These are phyloP conservation scores for Naganishia friedmannii DNA, from an alignment of 768 basidiomycete genomes.

Conservation along the genomic window DNA sequence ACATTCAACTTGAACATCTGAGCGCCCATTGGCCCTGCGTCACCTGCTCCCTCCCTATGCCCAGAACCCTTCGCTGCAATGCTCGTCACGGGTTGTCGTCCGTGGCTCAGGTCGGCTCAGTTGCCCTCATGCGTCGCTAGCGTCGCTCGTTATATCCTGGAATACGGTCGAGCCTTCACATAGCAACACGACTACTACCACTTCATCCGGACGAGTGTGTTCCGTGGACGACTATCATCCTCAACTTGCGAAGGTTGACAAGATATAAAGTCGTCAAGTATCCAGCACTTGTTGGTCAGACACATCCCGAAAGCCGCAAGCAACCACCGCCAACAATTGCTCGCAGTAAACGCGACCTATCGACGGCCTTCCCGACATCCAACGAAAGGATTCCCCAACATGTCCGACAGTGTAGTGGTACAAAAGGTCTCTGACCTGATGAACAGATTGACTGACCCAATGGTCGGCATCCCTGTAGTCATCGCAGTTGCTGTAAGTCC, in stretches of 20 bases:
- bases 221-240: slow-evolving; percentile 12
- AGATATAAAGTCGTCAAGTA: neutral
- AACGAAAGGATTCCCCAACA: neutral
- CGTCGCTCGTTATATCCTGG: neutral
- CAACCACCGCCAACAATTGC: neutral
- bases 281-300: too few species aligned
- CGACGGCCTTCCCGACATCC: neutral
- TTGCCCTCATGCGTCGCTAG: neutral
- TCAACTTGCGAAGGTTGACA: neutral
- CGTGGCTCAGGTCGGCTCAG: slow-evolving; percentile 8
- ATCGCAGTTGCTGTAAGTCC: slow-evolving; percentile 17
- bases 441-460: slow-evolving; percentile 12
- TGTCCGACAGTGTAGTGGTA: slow-evolving; percentile 15
- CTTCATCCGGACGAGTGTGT: slow-evolving; percentile 2
- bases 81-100: slow-evolving; percentile 11
- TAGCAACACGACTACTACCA: neutral
- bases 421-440: slow-evolving; percentile 20
- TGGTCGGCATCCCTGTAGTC: slow-evolving; percentile 17
- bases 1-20: slow-evolving; percentile 2
- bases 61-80: too few species aligned
- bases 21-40: slow-evolving; percentile 11
- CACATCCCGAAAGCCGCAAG: too few species aligned
- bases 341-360: neutral
- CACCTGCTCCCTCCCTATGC: neutral
- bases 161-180: too few species aligned